These are phyloP conservation scores for Trichosporon sp. DNA, from an alignment of 1,284 basidiomycete species.

Conservation along the genomic window DNA sequence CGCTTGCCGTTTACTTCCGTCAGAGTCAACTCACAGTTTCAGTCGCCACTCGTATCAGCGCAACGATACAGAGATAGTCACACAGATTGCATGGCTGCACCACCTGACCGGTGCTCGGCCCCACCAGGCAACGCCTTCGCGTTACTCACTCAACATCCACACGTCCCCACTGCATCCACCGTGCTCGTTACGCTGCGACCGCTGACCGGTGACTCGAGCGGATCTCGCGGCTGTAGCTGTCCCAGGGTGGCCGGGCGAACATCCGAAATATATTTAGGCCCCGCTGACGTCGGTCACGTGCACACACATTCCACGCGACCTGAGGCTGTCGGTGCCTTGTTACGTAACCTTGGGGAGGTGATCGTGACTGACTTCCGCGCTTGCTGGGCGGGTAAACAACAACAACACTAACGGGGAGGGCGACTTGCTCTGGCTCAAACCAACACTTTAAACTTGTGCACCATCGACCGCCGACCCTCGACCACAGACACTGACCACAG, in stretches of 20 bases:
- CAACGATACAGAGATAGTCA: background rate
- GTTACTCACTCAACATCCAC: background rate
- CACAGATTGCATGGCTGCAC: background rate
- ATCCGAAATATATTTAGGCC: background rate
- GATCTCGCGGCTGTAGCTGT: background rate
- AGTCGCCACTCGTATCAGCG: background rate
- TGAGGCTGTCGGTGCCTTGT: background rate
- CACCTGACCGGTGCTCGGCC: background rate
- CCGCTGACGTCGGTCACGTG: background rate
- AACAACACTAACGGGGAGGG: background rate
- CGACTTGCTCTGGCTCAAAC: background rate
- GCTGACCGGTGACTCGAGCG: background rate
- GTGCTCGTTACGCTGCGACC: background rate
- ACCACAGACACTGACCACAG: constrained; percentile 6
- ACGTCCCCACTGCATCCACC: background rate
- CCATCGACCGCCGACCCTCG: background rate
- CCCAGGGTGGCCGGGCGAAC: no score
- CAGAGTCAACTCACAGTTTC: no score
- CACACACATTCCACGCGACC: background rate
- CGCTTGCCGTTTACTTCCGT: background rate
- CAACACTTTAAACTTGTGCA: background rate
- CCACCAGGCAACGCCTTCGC: background rate
- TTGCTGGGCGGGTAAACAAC: constrained; percentile 1
- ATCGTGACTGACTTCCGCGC: constrained; percentile 15
- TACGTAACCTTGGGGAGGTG: background rate